A percentile compares a stretch with the other conserved stretches of the same genome.
phyloP scores from a whole-genome alignment of 805 yeast genomes.

The Cyberlindnera xylosilytica region DNA sequence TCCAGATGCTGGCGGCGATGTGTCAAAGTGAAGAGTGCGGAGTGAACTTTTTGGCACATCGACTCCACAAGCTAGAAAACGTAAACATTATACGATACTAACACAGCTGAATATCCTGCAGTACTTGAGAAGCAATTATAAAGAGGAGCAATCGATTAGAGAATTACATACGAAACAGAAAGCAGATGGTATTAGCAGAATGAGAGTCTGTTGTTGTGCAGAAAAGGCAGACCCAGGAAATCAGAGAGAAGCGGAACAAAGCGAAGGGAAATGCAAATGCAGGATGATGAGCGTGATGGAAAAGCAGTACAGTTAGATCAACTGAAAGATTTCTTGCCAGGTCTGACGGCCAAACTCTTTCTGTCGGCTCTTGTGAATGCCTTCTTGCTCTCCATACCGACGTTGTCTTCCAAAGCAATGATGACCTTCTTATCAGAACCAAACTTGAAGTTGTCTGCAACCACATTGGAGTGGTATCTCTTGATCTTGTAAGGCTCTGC shows the following conservation, averaged over 20 bases:
- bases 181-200: neutral
- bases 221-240: neutral
- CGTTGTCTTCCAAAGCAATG: conserved; percentile 73
- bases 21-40: too few species aligned
- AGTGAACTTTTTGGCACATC: too few species aligned
- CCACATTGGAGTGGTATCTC: conserved; percentile 55
- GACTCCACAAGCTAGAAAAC: too few species aligned
- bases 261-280: conserved; percentile 1
- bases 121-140: too few species aligned
- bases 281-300: too few species aligned
- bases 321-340: conserved; percentile 12
- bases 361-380: conserved; percentile 58
- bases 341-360: conserved; percentile 36
- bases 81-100: too few species aligned
- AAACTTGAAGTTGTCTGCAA: conserved; percentile 76
- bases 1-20: too few species aligned
- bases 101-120: too few species aligned
- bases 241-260: neutral
- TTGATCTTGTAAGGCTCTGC: conserved; percentile 59
- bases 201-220: neutral
- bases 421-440: conserved; percentile 70
- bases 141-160: too few species aligned
- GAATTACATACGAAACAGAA: too few species aligned
- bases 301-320: too few species aligned
- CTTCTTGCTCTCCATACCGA: conserved; percentile 61